Percentiles rank a stretch among this genome's conserved stretches.
Evolutionary conservation across 352 stramenopile species (phyloP).

Genomic region (Blastocystis sp.): DNA sequence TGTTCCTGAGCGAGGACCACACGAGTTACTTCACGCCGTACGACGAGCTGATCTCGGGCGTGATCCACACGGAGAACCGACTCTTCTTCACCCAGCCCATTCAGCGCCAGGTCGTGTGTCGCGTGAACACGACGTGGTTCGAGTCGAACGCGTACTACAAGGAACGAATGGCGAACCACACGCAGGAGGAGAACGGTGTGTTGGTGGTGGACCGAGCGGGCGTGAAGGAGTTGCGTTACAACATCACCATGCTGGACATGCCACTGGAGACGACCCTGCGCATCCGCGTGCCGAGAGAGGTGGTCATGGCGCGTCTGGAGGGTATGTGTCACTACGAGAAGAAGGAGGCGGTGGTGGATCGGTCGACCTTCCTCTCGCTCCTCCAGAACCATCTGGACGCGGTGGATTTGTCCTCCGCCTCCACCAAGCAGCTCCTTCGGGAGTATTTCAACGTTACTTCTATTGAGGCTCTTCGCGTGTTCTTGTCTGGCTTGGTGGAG

Average conservation of each 20-base stretch:
- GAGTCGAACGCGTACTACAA: slow-evolving; percentile 11
- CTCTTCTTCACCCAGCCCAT: background rate
- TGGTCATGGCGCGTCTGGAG: background rate
- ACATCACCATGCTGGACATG: background rate
- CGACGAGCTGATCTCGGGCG: background rate
- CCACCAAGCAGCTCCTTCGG: background rate
- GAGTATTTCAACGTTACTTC: background rate
- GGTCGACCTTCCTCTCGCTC: background rate
- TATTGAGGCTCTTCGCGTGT: background rate
- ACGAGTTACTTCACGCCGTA: slow-evolving; percentile 2
- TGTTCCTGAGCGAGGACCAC: background rate
- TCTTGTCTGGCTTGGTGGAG: too few species aligned
- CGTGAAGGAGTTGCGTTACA: slow-evolving; percentile 33
- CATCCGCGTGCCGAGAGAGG: background rate
- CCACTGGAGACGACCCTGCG: background rate
- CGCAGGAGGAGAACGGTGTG: background rate
- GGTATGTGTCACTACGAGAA: background rate
- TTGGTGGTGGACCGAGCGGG: background rate
- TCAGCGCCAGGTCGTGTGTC: background rate
- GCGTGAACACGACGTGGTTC: slow-evolving; percentile 22
- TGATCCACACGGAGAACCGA: background rate
- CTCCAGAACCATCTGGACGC: background rate
- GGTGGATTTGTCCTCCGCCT: background rate
- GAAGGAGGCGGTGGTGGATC: background rate
- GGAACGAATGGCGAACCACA: slow-evolving; percentile 24